phyloP scores from a whole-genome alignment of 495 filamentous ascomycete species.

The Platismatia glauca region DNA sequence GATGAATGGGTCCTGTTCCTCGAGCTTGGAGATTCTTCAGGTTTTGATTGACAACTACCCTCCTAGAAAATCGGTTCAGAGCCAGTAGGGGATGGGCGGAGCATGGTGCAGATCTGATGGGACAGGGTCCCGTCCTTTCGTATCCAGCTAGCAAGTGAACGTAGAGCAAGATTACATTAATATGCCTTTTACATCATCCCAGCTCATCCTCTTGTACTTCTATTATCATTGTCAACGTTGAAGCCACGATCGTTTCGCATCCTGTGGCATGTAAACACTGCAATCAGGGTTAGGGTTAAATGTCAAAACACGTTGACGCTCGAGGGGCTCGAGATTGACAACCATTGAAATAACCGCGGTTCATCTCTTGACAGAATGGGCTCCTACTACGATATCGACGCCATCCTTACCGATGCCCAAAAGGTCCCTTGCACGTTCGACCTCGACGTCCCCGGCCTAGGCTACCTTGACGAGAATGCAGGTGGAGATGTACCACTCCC shows the following conservation, averaged over 20 bases:
- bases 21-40: slow-evolving; percentile 5
- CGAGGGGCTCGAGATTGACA: not conserved
- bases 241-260: not conserved
- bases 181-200: not conserved
- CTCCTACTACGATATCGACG: slow-evolving; percentile 90
- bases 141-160: not conserved
- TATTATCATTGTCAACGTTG: not conserved
- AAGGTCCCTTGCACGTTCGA: slow-evolving; percentile 95
- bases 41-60: not conserved
- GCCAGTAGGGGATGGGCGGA: not conserved
- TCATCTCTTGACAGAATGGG: slow-evolving; percentile 36
- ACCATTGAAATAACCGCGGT: not conserved
- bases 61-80: not conserved
- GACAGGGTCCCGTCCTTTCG: not conserved
- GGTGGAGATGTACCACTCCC: slow-evolving; percentile 46
- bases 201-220: not conserved
- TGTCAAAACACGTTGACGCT: not conserved
- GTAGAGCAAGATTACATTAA: not conserved
- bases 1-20: slow-evolving; percentile 25
- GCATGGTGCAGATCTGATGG: too few species aligned
- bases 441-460: slow-evolving; percentile 75
- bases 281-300: not conserved
- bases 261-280: not conserved
- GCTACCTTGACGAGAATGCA: slow-evolving; percentile 74
- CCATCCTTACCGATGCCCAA: slow-evolving; percentile 83